Evolutionary conservation across 2,329 filamentous ascomycete species (phyloP), one percentile per base, ranked within the genome.

Genomic region (Zelopaecilomyces penicillatus): DNA sequence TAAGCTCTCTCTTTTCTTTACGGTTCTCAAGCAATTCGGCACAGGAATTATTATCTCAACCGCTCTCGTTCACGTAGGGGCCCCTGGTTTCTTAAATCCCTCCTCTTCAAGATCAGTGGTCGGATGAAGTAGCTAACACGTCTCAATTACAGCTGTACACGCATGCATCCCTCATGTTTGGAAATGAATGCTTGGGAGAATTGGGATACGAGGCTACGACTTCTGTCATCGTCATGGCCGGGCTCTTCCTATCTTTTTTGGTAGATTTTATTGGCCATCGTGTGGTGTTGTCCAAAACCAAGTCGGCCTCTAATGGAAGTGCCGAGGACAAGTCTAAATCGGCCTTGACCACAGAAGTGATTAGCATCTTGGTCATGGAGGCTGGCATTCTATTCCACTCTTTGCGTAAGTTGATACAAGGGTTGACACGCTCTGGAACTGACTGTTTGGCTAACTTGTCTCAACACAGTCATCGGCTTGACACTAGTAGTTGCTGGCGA

Each of bases 321-420:
- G 34, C 46, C n/a, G 37, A 54, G 9, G 51, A 60, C n/a, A 58
- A 51, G 34, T 52, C 56, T 31, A 46, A 50, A 4, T 54, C 50
- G 6, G 37, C 58, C 9, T 43, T 63, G 3, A 64, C 64, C 2
- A 64, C 66, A 31, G 71, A 75, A 39, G 74, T 79, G 42, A 67
- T 84, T 30, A 76, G 75, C 39, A 80, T 86, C n/a, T 54, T 78
- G 11, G 78, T 88, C 30, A 77, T 88, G 59, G 85, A 89, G 62
- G 74, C 76, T 0, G 85, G 85, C 3, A 81, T 89, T 43, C 71
- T 88, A 39, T 89, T 89, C 65, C 84, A 88, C 64, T 87, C 82
- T 1, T 69, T 86, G 11, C 63, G 78, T 81, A 68, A 63, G 75
- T 64, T 12, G 39, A 19, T 33, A 35, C 29, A 6, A 6, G 11